Conservation (phyloP, 805 yeast species). For the Blastobotrys muscicola region DNA sequence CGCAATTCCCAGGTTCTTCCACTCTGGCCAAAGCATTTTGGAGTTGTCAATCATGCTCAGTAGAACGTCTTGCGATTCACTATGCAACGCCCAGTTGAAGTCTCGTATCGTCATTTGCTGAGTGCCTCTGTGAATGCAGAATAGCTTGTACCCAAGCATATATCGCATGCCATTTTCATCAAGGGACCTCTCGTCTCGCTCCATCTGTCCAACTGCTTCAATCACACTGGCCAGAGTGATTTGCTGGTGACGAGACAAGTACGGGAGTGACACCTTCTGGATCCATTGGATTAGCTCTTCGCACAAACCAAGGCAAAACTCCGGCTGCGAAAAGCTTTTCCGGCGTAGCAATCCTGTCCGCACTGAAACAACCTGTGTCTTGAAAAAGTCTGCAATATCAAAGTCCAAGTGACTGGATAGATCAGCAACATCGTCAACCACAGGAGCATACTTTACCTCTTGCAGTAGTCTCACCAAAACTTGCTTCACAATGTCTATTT, state of each 20-base stretch:
- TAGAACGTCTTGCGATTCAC: constrained; percentile 64
- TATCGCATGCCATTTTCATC: constrained; percentile 66
- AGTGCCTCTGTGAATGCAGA: constrained; percentile 40
- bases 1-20: constrained; percentile 51
- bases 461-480: constrained; percentile 47
- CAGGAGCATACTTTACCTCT: constrained; percentile 43
- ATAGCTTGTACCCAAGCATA: constrained; percentile 60
- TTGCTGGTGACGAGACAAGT: constrained; percentile 85
- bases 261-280: constrained; percentile 60
- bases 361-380: constrained; percentile 1
- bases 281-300: constrained; percentile 48
- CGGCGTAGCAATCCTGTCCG: constrained; percentile 3
- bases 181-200: constrained; percentile 32
- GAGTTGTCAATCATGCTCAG: constrained; percentile 33
- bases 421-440: constrained; percentile 31
- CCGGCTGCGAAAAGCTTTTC: constrained; percentile 1
- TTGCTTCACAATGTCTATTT: constrained; percentile 43
- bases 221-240: constrained; percentile 65
- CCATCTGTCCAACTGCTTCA: constrained; percentile 50
- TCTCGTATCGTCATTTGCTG: constrained; percentile 70
- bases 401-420: constrained; percentile 23
- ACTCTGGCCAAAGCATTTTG: constrained; percentile 47
- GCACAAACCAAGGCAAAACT: constrained; percentile 9
- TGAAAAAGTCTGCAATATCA: constrained; percentile 24
- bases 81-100: constrained; percentile 78